Base-by-base conservation (phyloP, 441 rosid genomes). In the Geranium incanum region DNA sequence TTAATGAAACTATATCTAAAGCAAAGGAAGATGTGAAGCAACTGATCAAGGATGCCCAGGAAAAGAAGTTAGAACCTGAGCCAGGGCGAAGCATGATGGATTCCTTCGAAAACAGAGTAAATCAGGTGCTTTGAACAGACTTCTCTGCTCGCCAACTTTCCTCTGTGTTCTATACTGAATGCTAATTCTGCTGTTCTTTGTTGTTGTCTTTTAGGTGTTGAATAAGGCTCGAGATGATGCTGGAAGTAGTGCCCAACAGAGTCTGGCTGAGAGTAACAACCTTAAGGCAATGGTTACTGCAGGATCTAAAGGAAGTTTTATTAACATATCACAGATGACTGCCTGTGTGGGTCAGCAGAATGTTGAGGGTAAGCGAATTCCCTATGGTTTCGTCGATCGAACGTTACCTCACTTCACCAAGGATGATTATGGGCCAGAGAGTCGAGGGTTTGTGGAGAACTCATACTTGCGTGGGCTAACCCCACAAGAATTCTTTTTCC, bases 321-420 rank as follows among this genome's bases (percentile, higher is more conserved):
- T 95, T 70, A 95, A 95, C 73, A 95, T 92, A 75, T 95, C 99
- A 64, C 98, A 95, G 80, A 95, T 95, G 99, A 95, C 97, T 77
- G 99, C 99, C 66, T 95, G 98, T 86, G 98, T 95, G 63, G 99
- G 99, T 66, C 99, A 95, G 89, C 99, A 95, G 81, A 95, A 95
- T 81, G 99, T 95, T 48, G 99, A 95, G 88, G 99, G 99, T 70
- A 95, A 91, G 79, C 94, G 99, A 68, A 95, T 92, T 45, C 99
- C 98, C 0, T 95, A 82, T 85, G 99, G 99, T 16, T 95, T 95
- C 68, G 77, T 88, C 69, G 98, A 86, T 71, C 86, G 97, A 71
- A 95, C 99, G 0, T 77, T 95, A 80, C 99, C 99, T 2, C 99
- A 95, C 82, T 95, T 95, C 80, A 92, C 98, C 70, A 89, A 90